Evolutionary conservation across 352 stramenopile species (phyloP).

Genomic region (Phytophthora pluvialis): DNA sequence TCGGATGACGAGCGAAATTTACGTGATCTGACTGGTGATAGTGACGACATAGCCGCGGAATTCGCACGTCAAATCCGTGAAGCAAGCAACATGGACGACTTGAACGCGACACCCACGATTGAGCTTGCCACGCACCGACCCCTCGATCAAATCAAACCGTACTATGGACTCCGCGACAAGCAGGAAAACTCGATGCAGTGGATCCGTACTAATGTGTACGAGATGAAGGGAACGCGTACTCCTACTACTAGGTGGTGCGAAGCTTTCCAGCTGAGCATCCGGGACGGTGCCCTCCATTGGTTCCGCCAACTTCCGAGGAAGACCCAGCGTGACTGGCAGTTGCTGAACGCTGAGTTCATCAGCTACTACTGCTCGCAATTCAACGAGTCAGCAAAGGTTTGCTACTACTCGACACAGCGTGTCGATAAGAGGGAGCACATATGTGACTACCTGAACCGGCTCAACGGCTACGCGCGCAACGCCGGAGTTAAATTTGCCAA

Average conservation of each 20-base stretch:
- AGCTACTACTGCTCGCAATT: conserved; percentile 2
- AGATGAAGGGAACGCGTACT: too few relatives aligned
- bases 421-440: background rate
- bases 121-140: background rate
- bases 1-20: too few relatives aligned
- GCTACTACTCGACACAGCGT: background rate
- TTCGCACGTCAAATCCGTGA: background rate
- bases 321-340: background rate
- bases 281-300: background rate
- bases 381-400: background rate
- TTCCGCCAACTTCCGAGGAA: background rate
- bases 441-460: background rate
- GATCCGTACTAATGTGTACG: background rate
- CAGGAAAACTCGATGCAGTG: background rate
- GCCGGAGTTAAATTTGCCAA: background rate
- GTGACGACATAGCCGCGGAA: background rate
- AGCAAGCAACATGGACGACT: background rate
- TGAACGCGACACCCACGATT: too few relatives aligned
- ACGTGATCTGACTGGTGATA: too few relatives aligned
- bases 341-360: background rate
- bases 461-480: background rate
- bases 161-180: background rate
- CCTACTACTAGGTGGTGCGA: background rate
- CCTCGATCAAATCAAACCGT: background rate
- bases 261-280: background rate